Evolutionary conservation across 2,329 filamentous ascomycete genomes (phyloP).

Genomic region (Sordariomycetes sp.): DNA sequence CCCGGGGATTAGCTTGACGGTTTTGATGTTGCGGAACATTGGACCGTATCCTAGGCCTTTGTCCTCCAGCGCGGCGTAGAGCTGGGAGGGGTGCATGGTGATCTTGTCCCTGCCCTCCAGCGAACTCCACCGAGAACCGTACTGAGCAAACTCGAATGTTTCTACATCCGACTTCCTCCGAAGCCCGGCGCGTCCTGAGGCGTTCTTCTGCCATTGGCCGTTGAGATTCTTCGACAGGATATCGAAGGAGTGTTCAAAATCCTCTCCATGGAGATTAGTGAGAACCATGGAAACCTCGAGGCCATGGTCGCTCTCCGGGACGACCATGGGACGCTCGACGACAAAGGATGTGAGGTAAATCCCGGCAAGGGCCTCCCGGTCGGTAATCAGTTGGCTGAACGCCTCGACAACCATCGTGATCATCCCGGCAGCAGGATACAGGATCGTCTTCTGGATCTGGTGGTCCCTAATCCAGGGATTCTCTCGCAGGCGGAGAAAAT

Average conservation of each 20-base stretch:
- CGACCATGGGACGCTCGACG: slow-evolving; percentile 36
- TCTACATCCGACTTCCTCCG: slow-evolving; percentile 12
- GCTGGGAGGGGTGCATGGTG: slow-evolving; percentile 24
- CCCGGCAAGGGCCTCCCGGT: slow-evolving; percentile 7
- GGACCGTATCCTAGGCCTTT: slow-evolving; percentile 38
- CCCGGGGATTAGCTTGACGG: slow-evolving; percentile 16
- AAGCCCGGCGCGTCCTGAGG: slow-evolving; percentile 18
- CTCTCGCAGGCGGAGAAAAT: slow-evolving; percentile 32
- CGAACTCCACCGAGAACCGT: slow-evolving; percentile 11
- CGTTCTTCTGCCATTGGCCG: slow-evolving; percentile 27
- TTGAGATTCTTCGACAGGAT: slow-evolving; percentile 31
- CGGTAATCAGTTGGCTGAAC: slow-evolving; percentile 21
- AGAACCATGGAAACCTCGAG: slow-evolving; percentile 26
- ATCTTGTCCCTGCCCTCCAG: slow-evolving; percentile 17
- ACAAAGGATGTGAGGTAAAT: slow-evolving; percentile 29
- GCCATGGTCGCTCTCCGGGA: slow-evolving; percentile 30
- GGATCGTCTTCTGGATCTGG: slow-evolving; percentile 31
- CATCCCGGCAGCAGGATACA: slow-evolving; percentile 38
- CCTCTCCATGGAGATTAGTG: slow-evolving; percentile 22
- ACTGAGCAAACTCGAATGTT: slow-evolving; percentile 9
- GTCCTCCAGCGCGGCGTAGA: slow-evolving; percentile 35
- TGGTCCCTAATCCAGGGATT: slow-evolving; percentile 40
- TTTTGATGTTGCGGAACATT: slow-evolving; percentile 32
- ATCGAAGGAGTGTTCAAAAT: slow-evolving; percentile 20
- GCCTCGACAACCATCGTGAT: slow-evolving; percentile 34